Evolutionary conservation across 257 asterid species (phyloP), one percentile per base, ranked within the genome.

Genomic region (Solanum lycopersicoides): DNA sequence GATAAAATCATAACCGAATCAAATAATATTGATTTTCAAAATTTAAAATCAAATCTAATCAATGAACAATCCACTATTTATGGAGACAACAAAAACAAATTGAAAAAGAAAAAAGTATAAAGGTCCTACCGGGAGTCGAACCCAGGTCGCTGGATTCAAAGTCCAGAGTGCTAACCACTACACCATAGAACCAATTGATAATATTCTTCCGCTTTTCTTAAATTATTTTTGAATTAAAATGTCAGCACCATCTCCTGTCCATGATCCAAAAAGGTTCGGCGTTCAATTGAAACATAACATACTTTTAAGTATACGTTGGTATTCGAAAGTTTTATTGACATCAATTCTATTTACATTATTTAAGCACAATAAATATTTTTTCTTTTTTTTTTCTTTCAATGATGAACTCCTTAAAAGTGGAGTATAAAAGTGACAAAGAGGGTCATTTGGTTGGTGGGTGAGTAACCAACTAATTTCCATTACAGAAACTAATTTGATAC

Each of bases 161-260:
- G 97, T 96, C 98, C 96, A 94, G 95, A 96, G 99, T 95, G 98
- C 98, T 96, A 95, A 95, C 98, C 98, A 95, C 98, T 95, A 96
- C 98, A 95, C 98, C 97, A 94, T 82, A 47, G 85, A 82, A 82
- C 45, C 85, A 37, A 37, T 37, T 16, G 23, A 16, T 2, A 1
- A 20, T 0, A 0, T 0, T 53, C 0, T 6, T 53, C 63, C 6
- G n/a, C 4, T 53, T 53, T 53, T 53, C 2, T 0, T 6, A 6
- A 2, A 16, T 6, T 16, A 53, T 15, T 14, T 5, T 50, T 14
- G 5, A 50, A 5, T 50, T 15, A 14, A 5, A 50, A 50, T 50
- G 59, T 50, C 59, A 50, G 15, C 59, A 50, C 14, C 59, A 50
- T 50, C 59, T 50, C 59, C 8, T 15, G 21, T 7, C 59, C 59